Evolutionary conservation across 2,329 filamentous ascomycete species (phyloP).

Genomic region (Macroventuria anomochaeta): DNA sequence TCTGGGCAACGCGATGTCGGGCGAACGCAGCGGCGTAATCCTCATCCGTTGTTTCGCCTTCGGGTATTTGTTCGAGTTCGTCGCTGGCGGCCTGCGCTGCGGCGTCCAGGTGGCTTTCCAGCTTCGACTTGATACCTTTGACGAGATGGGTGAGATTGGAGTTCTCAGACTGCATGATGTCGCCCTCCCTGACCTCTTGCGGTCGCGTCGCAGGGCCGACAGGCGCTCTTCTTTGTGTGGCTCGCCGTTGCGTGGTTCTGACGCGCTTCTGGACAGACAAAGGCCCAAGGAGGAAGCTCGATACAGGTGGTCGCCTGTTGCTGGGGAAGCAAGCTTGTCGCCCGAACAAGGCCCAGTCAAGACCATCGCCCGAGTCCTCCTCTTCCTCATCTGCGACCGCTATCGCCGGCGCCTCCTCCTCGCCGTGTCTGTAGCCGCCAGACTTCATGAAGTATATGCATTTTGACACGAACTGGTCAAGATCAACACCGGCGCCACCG

Average conservation of each 20-base stretch:
- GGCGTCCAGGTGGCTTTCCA: conserved; percentile 54
- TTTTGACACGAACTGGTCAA: conserved; percentile 91
- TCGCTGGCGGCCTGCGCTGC: conserved; percentile 53
- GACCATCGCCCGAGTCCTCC: conserved; percentile 70
- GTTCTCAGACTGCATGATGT: conserved; percentile 77
- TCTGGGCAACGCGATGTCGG: conserved; percentile 65
- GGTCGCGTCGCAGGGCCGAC: conserved; percentile 74
- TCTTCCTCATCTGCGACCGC: conserved; percentile 64
- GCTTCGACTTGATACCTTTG: conserved; percentile 70
- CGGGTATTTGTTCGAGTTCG: conserved; percentile 29
- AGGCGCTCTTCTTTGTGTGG: conserved; percentile 71
- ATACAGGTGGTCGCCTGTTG: conserved; percentile 75
- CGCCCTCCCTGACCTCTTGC: conserved; percentile 75
- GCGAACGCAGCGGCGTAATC: conserved; percentile 63
- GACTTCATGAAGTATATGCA: conserved; percentile 84
- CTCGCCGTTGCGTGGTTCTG: conserved; percentile 71
- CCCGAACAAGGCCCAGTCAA: conserved; percentile 85
- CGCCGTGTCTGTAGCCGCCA: conserved; percentile 58
- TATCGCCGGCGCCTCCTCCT: conserved; percentile 59
- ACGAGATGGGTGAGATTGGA: conserved; percentile 82
- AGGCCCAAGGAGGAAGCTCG: conserved; percentile 86
- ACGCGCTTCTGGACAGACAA: conserved; percentile 86
- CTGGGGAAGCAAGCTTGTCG: conserved; percentile 75
- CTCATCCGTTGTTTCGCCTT: conserved; percentile 43
- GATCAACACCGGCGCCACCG: conserved; percentile 75